These are phyloP conservation scores for Paulownia fortunei DNA, from an alignment of 257 asterid genomes.

Conservation along the genomic window DNA sequence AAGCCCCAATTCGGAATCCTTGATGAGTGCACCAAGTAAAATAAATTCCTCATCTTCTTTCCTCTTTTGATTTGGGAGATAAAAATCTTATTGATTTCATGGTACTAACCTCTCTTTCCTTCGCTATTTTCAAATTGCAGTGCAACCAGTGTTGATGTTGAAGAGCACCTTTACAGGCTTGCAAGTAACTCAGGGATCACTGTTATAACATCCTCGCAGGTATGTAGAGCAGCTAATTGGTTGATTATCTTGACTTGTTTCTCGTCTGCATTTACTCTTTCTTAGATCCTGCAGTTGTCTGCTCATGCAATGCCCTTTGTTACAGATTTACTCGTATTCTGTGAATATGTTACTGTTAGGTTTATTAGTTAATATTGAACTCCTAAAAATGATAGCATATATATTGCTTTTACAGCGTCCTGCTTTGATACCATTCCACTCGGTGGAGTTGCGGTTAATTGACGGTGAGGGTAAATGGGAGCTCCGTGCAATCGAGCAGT, in stretches of 20 bases:
- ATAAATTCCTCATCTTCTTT: conserved; percentile 9
- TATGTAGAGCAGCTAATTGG: conserved; percentile 30
- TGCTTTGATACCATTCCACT: conserved; percentile 96
- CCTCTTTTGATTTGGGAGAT: conserved; percentile 11
- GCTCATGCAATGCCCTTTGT: background rate
- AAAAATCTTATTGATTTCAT: conserved; percentile 9
- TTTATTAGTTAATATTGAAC: background rate
- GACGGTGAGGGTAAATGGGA: conserved; percentile 99
- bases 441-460: conserved; percentile 82
- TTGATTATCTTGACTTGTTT: conserved; percentile 20
- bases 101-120: conserved; percentile 27
- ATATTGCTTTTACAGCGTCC: conserved; percentile 67
- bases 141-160: conserved; percentile 99
- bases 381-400: background rate
- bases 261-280: conserved; percentile 7
- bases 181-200: conserved; percentile 88
- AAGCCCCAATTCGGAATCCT: conserved; percentile 94
- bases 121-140: conserved; percentile 45
- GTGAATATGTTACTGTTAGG: background rate
- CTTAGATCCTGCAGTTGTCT: conserved; percentile 10
- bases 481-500: conserved; percentile 78
- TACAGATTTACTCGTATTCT: background rate
- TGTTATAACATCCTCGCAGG: conserved; percentile 98
- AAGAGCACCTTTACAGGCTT: conserved; percentile 91
- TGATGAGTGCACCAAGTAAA: conserved; percentile 95